phyloP scores from a whole-genome alignment of 352 stramenopile species.

The Phytophthora citrophthora region DNA sequence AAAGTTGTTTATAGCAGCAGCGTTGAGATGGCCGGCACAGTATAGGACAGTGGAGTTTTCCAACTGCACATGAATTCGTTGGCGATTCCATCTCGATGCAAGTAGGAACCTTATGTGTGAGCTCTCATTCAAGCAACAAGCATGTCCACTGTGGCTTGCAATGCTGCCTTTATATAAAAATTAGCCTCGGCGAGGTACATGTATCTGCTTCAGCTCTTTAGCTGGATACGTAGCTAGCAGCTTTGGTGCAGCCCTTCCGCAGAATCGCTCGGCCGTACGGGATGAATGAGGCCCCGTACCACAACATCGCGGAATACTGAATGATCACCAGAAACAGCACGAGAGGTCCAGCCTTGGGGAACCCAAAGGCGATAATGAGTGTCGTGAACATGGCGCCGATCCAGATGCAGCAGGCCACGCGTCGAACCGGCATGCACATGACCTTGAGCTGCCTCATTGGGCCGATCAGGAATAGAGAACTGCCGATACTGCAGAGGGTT shows the following conservation, averaged over 20 bases:
- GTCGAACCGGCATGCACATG: conserved; percentile 86
- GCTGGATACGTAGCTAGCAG: conserved; percentile 50
- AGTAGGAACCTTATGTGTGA: too few species aligned
- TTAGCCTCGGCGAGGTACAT: background rate
- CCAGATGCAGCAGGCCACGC: conserved; percentile 83
- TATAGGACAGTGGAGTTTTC: too few species aligned
- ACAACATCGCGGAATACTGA: conserved; percentile 85
- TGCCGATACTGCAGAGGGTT: conserved; percentile 82
- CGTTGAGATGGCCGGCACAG: too few species aligned
- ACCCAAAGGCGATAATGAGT: conserved; percentile 79
- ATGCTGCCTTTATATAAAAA: conserved; percentile 33
- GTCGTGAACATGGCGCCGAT: conserved; percentile 75
- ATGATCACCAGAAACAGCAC: conserved; percentile 79
- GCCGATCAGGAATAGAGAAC: conserved; percentile 80
- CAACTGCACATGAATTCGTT: background rate
- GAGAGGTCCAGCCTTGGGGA: conserved; percentile 67
- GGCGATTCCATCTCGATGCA: background rate
- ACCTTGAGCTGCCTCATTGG: conserved; percentile 75
- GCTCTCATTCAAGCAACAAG: background rate
- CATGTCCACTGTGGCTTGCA: conserved; percentile 4
- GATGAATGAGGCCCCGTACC: conserved; percentile 84
- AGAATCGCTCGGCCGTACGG: conserved; percentile 81
- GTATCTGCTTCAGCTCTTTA: conserved; percentile 21
- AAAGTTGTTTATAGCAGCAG: conserved; percentile 5
- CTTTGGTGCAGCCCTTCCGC: conserved; percentile 73